Conservation (phyloP, 148 eudicot species). For the Fagopyrum esculentum region DNA sequence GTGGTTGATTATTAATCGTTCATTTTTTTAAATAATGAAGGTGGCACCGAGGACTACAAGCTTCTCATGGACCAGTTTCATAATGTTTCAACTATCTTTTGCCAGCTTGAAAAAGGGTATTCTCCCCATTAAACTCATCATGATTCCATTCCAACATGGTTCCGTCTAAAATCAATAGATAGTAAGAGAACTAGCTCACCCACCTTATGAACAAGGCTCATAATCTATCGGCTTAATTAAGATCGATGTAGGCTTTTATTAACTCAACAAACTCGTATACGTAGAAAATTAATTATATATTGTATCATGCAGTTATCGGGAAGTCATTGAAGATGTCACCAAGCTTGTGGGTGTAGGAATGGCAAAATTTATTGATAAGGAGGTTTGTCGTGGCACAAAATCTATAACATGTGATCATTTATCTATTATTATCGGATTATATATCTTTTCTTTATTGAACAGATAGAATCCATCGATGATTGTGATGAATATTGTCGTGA, state of each 20-base stretch:
- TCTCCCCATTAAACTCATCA: background rate
- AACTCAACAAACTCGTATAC: too few relatives aligned
- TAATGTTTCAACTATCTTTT: constrained; percentile 78
- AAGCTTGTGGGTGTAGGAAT: constrained; percentile 90
- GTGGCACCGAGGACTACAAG: constrained; percentile 87
- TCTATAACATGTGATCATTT: too few relatives aligned
- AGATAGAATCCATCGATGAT: constrained; percentile 84
- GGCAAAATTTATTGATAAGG: constrained; percentile 89
- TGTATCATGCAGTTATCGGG: constrained; percentile 55
- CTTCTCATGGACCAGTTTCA: constrained; percentile 95
- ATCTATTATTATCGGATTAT: too few relatives aligned
- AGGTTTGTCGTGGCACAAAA: constrained; percentile 38
- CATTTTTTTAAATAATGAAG: constrained; percentile 24
- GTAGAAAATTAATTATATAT: background rate
- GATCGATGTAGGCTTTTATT: too few relatives aligned
- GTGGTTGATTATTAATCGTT: background rate
- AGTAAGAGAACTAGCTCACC: too few relatives aligned
- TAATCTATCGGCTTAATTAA: too few relatives aligned
- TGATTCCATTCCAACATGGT: background rate
- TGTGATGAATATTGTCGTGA: constrained; percentile 92
- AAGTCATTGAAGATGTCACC: constrained; percentile 73
- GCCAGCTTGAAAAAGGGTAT: constrained; percentile 76
- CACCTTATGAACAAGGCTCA: too few relatives aligned
- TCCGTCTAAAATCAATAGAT: too few relatives aligned
- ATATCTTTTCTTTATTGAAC: constrained; percentile 14